Percentiles rank a stretch among this genome's conserved stretches.
phyloP scores from a whole-genome alignment of 2,329 filamentous ascomycete species.

The Didymosphaeria variabile region DNA sequence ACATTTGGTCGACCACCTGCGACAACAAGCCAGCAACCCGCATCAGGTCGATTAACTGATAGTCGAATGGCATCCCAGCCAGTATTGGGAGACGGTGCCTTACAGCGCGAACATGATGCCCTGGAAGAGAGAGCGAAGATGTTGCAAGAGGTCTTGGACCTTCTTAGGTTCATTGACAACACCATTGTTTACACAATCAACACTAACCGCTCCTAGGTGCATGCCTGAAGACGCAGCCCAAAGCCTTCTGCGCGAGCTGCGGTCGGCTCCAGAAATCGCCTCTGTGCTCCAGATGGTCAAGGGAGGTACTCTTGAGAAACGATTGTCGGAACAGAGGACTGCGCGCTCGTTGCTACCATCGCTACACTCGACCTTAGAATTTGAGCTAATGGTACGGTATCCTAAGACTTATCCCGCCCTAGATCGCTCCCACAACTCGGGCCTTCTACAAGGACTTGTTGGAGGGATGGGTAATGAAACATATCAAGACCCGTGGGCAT shows the following conservation, averaged over 20 bases:
- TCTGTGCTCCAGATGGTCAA: background rate
- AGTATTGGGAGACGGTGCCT: background rate
- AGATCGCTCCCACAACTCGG: background rate
- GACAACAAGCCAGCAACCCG: background rate
- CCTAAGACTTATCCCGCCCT: background rate
- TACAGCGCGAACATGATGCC: background rate
- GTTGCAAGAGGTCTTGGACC: background rate
- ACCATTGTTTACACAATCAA: background rate
- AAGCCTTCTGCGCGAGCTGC: background rate
- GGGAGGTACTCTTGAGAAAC: too few species aligned
- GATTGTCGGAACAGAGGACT: background rate
- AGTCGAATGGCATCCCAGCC: background rate
- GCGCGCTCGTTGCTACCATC: background rate
- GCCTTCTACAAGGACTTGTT: background rate
- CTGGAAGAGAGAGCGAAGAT: background rate
- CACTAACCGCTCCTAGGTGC: background rate
- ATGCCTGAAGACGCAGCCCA: background rate
- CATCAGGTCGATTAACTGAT: too few species aligned
- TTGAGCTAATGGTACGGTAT: background rate
- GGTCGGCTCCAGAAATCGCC: background rate
- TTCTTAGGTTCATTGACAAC: background rate
- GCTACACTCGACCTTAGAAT: background rate
- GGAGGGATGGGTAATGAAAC: background rate
- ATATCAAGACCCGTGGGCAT: background rate
- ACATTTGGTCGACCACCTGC: background rate